Percentiles rank a stretch among this genome's conserved stretches.
These are phyloP conservation scores for Pseudopithomyces maydicus DNA, from an alignment of 2,329 filamentous ascomycete species.

Conservation along the genomic window DNA sequence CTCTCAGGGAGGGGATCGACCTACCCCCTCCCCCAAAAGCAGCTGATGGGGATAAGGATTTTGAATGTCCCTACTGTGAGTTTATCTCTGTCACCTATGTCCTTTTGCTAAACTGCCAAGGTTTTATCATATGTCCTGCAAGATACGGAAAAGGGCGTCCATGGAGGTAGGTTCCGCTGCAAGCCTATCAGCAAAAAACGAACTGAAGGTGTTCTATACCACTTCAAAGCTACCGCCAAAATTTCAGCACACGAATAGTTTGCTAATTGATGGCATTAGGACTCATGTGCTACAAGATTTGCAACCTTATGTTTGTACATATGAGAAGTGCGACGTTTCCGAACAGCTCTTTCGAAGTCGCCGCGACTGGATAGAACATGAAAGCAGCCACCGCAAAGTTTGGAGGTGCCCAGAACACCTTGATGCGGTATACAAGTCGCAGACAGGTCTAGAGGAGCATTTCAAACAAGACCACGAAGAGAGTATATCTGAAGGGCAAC, in stretches of 20 bases:
- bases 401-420: slow-evolving; percentile 45
- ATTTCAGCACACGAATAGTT: not conserved
- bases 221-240: too few relatives aligned
- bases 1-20: slow-evolving; percentile 39
- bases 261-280: slow-evolving; percentile 8
- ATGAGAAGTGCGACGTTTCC: slow-evolving; percentile 31
- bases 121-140: slow-evolving; percentile 45
- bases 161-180: slow-evolving; percentile 26
- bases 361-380: slow-evolving; percentile 44
- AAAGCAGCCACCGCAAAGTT: slow-evolving; percentile 42
- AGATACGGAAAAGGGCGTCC: slow-evolving; percentile 38
- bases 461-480: slow-evolving; percentile 33
- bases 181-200: not conserved
- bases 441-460: slow-evolving; percentile 33
- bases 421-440: slow-evolving; percentile 31
- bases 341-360: slow-evolving; percentile 43
- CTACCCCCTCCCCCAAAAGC: slow-evolving; percentile 39
- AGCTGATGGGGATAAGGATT: slow-evolving; percentile 40
- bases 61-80: slow-evolving; percentile 44
- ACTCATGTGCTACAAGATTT: slow-evolving; percentile 44
- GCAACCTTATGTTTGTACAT: slow-evolving; percentile 46
- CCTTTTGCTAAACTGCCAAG: not conserved
- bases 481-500: slow-evolving; percentile 34
- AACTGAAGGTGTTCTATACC: too few relatives aligned
- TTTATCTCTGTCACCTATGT: not conserved